Conservation (phyloP, 805 yeast species). For the Metschnikowia lunata region DNA sequence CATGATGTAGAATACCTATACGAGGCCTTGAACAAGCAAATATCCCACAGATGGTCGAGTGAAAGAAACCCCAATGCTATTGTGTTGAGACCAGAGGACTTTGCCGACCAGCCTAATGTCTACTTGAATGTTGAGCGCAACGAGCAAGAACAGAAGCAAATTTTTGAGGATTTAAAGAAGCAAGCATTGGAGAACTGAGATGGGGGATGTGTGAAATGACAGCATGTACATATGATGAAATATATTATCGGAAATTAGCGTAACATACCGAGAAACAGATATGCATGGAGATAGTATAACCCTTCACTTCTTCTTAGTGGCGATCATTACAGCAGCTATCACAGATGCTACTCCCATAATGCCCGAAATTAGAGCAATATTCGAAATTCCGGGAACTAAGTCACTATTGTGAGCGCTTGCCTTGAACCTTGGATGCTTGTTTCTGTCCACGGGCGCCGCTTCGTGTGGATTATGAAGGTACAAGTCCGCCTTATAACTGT, state of each 20-base stretch:
- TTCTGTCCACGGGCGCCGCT: constrained; percentile 7
- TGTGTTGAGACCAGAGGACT: constrained; percentile 52
- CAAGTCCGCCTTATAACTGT: constrained; percentile 63
- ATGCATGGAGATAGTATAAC: background rate
- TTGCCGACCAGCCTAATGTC: constrained; percentile 50
- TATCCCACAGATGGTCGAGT: constrained; percentile 42
- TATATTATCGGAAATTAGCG: background rate
- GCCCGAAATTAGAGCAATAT: constrained; percentile 60
- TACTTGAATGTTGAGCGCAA: constrained; percentile 49
- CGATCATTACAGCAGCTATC: constrained; percentile 23
- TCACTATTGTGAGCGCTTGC: background rate
- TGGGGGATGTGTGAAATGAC: background rate
- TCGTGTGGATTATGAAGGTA: constrained; percentile 48
- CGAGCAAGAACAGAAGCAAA: constrained; percentile 41
- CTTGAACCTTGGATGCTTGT: constrained; percentile 20
- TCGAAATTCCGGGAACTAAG: constrained; percentile 51
- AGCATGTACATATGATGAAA: constrained; percentile 6
- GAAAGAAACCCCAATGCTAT: constrained; percentile 77
- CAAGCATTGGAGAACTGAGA: constrained; percentile 30
- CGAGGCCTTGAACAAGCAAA: constrained; percentile 33
- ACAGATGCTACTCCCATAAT: constrained; percentile 53
- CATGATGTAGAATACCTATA: constrained; percentile 38
- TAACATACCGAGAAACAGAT: background rate
- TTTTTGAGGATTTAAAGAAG: constrained; percentile 42
- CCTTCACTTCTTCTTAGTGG: constrained; percentile 28